A percentile compares a stretch with the other conserved stretches of the same genome.
phyloP scores from a whole-genome alignment of 306 rosid genomes.

The Acmispon strigosus region DNA sequence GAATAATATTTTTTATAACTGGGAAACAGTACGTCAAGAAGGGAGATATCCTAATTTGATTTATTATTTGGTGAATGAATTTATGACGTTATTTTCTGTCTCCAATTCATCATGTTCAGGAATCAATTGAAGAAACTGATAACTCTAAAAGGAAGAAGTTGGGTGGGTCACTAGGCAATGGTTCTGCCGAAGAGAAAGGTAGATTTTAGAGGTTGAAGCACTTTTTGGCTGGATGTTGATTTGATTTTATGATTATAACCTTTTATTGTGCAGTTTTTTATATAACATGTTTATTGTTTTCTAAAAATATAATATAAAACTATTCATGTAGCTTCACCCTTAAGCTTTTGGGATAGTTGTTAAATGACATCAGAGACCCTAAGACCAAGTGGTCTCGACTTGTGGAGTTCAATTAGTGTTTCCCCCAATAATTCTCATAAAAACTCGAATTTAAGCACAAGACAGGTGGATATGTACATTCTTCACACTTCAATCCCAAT shows the following conservation, averaged over 20 bases:
- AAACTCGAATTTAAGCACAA: too few species aligned
- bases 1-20: background rate
- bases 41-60: background rate
- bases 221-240: conserved; percentile 4
- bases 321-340: too few species aligned
- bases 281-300: background rate
- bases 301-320: too few species aligned
- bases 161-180: conserved; percentile 23
- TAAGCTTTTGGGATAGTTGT: too few species aligned
- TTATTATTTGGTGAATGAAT: conserved; percentile 8
- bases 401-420: too few species aligned
- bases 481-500: too few species aligned
- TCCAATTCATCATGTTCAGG: conserved; percentile 46
- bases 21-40: background rate
- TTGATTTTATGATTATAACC: conserved; percentile 2
- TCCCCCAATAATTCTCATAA: too few species aligned
- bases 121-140: conserved; percentile 26
- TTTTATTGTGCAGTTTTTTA: background rate
- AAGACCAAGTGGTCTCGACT: too few species aligned
- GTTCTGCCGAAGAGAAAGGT: conserved; percentile 43
- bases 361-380: too few species aligned
- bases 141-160: conserved; percentile 44
- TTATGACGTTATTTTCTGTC: background rate
- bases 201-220: conserved; percentile 12
- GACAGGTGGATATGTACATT: too few species aligned